Conservation (phyloP, 257 asterid species). For the Striga asiatica region DNA sequence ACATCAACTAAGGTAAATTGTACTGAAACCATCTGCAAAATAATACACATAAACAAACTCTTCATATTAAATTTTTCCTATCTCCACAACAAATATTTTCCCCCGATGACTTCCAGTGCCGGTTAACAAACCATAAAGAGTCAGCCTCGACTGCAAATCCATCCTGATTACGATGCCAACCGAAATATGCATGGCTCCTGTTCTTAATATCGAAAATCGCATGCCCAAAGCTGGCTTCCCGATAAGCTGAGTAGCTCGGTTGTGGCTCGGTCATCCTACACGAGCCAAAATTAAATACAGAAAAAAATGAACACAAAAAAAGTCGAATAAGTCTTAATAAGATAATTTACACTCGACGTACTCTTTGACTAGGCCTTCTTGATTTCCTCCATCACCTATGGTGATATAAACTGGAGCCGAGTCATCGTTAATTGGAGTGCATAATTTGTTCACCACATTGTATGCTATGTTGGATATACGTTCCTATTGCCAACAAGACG, state of each 20-base stretch:
- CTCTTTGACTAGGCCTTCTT: slow-evolving; percentile 53
- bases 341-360: too few relatives aligned
- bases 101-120: slow-evolving; percentile 26
- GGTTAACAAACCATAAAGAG: slow-evolving; percentile 38
- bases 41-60: background rate
- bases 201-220: slow-evolving; percentile 46
- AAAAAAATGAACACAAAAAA: too few relatives aligned
- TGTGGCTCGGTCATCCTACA: slow-evolving; percentile 61
- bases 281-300: background rate
- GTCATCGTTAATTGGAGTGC: slow-evolving; percentile 34
- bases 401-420: slow-evolving; percentile 67
- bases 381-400: slow-evolving; percentile 72
- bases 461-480: slow-evolving; percentile 53
- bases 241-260: slow-evolving; percentile 44
- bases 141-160: slow-evolving; percentile 35
- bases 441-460: slow-evolving; percentile 36
- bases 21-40: too few relatives aligned
- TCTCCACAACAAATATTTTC: slow-evolving; percentile 11
- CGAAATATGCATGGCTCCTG: slow-evolving; percentile 40
- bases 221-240: slow-evolving; percentile 58
- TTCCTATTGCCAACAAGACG: slow-evolving; percentile 25
- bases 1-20: too few relatives aligned
- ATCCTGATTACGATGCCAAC: slow-evolving; percentile 54
- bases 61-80: background rate
- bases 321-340: too few relatives aligned